These are phyloP conservation scores for Globisporangium lucens DNA, from an alignment of 352 stramenopile species.

Conservation along the genomic window DNA sequence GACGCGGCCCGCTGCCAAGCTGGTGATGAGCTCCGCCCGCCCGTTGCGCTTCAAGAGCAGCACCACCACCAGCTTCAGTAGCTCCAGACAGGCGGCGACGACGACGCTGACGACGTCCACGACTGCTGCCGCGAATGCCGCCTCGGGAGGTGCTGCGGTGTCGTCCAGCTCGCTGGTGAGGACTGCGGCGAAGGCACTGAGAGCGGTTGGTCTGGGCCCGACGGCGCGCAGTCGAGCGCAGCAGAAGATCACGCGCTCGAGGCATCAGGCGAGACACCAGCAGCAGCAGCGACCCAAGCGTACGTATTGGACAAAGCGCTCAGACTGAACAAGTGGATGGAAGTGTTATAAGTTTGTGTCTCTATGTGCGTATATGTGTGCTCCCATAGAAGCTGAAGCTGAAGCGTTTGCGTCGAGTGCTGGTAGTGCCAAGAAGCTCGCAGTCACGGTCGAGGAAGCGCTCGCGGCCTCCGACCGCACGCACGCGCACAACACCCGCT, in stretches of 20 bases:
- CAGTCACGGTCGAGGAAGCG: slow-evolving; percentile 22
- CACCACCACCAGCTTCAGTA: not conserved
- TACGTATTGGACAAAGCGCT: not conserved
- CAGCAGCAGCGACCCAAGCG: slow-evolving; percentile 9
- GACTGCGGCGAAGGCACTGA: slow-evolving; percentile 24
- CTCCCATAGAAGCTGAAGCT: not conserved
- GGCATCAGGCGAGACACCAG: slow-evolving; percentile 1
- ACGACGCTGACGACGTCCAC: slow-evolving; percentile 6
- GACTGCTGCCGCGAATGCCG: not conserved
- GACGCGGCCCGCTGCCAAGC: not conserved
- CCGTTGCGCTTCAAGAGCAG: slow-evolving; percentile 18
- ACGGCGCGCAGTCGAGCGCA: slow-evolving; percentile 24
- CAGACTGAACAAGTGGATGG: not conserved
- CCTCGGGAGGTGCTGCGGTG: not conserved
- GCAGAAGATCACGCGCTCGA: slow-evolving; percentile 20
- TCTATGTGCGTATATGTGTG: not conserved
- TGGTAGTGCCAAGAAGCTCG: slow-evolving; percentile 9
- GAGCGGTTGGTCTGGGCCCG: slow-evolving; percentile 22
- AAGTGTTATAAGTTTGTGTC: not conserved
- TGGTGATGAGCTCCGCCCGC: not conserved
- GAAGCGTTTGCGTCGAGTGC: not conserved
- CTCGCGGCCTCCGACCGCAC: slow-evolving; percentile 30
- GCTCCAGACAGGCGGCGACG: not conserved
- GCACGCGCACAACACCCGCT: slow-evolving; percentile 29
- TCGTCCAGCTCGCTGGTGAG: slow-evolving; percentile 12